These are phyloP conservation scores for Hypericum perforatum DNA, from an alignment of 345 rosid species.

Conservation along the genomic window DNA sequence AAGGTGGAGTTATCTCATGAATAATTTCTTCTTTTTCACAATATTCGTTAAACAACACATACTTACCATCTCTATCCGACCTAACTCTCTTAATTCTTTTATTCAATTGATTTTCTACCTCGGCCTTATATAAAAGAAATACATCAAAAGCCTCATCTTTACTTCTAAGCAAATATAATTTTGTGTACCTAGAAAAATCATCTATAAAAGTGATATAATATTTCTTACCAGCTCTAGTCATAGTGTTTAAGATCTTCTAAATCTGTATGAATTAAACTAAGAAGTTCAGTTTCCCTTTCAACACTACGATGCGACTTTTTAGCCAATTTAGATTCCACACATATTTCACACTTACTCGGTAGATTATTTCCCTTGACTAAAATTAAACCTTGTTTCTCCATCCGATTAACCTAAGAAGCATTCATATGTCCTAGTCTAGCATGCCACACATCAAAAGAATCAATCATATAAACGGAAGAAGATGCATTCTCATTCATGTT, in stretches of 20 bases:
- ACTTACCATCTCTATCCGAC: too few species aligned
- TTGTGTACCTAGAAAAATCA: not conserved
- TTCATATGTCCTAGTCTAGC: not conserved
- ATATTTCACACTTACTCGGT: not conserved
- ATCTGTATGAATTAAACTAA: not conserved
- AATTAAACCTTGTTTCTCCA: not conserved
- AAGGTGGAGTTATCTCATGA: too few species aligned
- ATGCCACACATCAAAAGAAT: not conserved
- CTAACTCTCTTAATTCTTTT: too few species aligned
- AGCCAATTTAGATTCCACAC: not conserved
- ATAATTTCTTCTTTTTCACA: too few species aligned
- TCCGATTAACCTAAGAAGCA: not conserved
- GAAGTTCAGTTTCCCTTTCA: not conserved
- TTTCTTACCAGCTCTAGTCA: not conserved
- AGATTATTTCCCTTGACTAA: not conserved
- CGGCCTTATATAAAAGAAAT: too few species aligned
- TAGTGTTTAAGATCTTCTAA: not conserved
- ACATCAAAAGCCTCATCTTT: not conserved
- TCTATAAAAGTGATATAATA: not conserved
- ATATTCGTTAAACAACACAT: too few species aligned
- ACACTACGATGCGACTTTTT: not conserved
- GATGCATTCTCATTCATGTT: not conserved
- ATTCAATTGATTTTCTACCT: too few species aligned
- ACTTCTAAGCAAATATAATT: not conserved
- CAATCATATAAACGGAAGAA: not conserved